Conservation (phyloP, 495 filamentous ascomycete genomes). For the Talaromyces trachyspermus region DNA sequence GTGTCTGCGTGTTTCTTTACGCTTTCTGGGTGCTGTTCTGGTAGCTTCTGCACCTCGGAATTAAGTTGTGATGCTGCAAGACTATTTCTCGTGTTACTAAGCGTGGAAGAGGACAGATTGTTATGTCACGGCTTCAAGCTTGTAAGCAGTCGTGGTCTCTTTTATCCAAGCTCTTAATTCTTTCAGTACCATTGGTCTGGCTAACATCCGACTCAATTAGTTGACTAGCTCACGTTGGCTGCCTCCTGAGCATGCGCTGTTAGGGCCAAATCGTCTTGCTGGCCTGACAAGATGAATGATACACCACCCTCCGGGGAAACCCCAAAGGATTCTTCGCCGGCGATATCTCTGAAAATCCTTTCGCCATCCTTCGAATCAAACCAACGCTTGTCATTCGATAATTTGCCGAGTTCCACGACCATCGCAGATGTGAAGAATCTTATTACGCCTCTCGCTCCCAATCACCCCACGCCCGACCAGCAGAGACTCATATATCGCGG, state of each 20-base stretch:
- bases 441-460: conserved; percentile 48
- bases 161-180: too few relatives aligned
- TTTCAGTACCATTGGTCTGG: too few relatives aligned
- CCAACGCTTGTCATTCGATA: conserved; percentile 44
- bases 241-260: not conserved
- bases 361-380: conserved; percentile 55
- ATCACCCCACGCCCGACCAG: conserved; percentile 40
- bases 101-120: conserved; percentile 3
- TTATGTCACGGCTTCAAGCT: not conserved
- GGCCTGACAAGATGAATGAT: not conserved
- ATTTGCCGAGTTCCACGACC: conserved; percentile 47
- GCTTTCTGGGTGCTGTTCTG: too few relatives aligned
- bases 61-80: too few relatives aligned
- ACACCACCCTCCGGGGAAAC: not conserved
- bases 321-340: not conserved
- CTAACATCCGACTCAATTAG: too few relatives aligned
- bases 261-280: not conserved
- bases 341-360: conserved; percentile 53
- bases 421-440: conserved; percentile 52
- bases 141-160: too few relatives aligned
- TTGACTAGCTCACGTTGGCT: not conserved
- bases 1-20: too few relatives aligned
- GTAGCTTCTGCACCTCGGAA: too few relatives aligned
- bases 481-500: conserved; percentile 65
- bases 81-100: too few relatives aligned